Evolutionary conservation across 805 yeast genomes (phyloP).

Genomic region (Sungouiozyma ichnusensis): DNA sequence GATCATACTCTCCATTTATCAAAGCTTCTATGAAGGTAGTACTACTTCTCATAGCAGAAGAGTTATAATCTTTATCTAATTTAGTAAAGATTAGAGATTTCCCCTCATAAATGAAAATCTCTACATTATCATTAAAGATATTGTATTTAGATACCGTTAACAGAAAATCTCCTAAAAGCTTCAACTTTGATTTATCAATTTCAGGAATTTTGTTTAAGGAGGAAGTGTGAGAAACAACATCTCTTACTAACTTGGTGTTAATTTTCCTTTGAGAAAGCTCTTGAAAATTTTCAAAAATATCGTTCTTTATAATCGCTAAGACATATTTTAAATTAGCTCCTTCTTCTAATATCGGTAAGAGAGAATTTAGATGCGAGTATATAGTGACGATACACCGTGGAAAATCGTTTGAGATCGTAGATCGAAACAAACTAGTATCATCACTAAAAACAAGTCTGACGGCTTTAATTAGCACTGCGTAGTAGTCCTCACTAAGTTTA

Average conservation of each 20-base stretch:
- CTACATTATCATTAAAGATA: slow-evolving; percentile 13
- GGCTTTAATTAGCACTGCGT: not conserved
- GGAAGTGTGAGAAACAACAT: not conserved
- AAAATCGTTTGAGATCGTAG: not conserved
- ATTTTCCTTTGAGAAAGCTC: not conserved
- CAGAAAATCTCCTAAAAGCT: slow-evolving; percentile 15
- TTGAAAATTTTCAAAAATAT: not conserved
- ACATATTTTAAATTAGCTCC: not conserved
- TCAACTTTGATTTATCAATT: slow-evolving; percentile 10
- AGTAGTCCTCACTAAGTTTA: not conserved
- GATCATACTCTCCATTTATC: slow-evolving; percentile 6
- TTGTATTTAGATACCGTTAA: slow-evolving; percentile 12
- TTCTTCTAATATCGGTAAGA: not conserved
- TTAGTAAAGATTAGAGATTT: slow-evolving; percentile 22
- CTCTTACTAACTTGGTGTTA: not conserved
- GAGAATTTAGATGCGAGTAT: not conserved
- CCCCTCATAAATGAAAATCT: slow-evolving; percentile 17
- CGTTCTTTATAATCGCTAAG: not conserved
- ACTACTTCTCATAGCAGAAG: slow-evolving; percentile 6
- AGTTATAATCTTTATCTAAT: slow-evolving; percentile 12
- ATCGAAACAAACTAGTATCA: not conserved
- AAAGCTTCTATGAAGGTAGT: slow-evolving; percentile 9
- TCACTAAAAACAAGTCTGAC: slow-evolving; percentile 1
- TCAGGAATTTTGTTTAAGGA: slow-evolving; percentile 6
- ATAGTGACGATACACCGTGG: not conserved